Conservation (phyloP, 75 land plant genomes). For the Cunninghamia lanceolata region DNA sequence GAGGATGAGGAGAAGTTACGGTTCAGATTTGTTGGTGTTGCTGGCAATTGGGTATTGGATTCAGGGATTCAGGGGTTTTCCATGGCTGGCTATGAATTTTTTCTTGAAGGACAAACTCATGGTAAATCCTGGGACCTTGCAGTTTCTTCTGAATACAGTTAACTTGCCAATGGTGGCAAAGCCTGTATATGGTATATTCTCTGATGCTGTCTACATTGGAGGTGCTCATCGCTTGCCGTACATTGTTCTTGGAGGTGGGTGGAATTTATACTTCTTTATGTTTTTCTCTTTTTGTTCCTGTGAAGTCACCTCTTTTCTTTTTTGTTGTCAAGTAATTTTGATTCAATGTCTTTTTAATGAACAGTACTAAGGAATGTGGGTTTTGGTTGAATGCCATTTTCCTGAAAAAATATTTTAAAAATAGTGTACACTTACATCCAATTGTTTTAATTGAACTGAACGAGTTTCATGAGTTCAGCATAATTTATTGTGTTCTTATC, state of each 20-base stretch:
- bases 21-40: constrained; percentile 33
- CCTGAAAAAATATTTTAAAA: background rate
- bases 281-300: constrained; percentile 5
- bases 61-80: constrained; percentile 82
- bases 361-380: background rate
- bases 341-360: background rate
- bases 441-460: too few species aligned
- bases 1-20: background rate
- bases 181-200: constrained; percentile 77
- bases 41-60: constrained; percentile 82
- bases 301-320: background rate
- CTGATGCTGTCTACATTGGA: constrained; percentile 72
- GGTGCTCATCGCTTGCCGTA: constrained; percentile 83
- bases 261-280: background rate
- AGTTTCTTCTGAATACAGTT: constrained; percentile 66
- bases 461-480: too few species aligned
- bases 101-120: constrained; percentile 59
- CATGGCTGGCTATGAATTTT: constrained; percentile 77
- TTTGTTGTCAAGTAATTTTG: background rate
- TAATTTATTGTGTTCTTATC: too few species aligned
- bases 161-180: constrained; percentile 90
- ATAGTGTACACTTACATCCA: background rate
- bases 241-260: constrained; percentile 73
- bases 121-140: constrained; percentile 63
- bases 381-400: background rate